phyloP scores from a whole-genome alignment of 306 rosid genomes.

The Neltuma alba region DNA sequence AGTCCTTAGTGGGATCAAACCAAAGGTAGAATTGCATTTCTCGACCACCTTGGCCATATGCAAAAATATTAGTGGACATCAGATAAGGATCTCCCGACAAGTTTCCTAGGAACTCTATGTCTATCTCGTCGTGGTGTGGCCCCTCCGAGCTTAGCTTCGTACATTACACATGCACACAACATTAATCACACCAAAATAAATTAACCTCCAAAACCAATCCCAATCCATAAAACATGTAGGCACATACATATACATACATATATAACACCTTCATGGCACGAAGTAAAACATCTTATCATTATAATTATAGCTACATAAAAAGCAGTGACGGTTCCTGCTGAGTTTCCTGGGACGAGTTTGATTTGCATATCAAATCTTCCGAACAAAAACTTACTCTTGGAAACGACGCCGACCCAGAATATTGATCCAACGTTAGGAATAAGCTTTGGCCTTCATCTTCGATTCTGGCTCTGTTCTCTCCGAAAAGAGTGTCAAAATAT shows the following conservation, averaged over 20 bases:
- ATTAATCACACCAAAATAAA: not conserved
- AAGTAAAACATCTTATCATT: no score
- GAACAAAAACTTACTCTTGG: slow-evolving; percentile 45
- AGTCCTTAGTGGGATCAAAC: slow-evolving; percentile 53
- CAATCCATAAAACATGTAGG: not conserved
- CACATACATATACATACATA: slow-evolving; percentile 13
- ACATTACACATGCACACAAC: not conserved
- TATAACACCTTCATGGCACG: no score
- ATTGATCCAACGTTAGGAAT: slow-evolving; percentile 45
- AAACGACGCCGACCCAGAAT: slow-evolving; percentile 47
- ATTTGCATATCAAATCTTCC: slow-evolving; percentile 54
- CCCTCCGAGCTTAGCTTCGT: slow-evolving; percentile 48
- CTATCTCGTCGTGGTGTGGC: slow-evolving; percentile 50
- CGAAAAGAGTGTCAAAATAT: slow-evolving; percentile 47
- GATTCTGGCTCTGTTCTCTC: slow-evolving; percentile 40
- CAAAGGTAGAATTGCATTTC: slow-evolving; percentile 54
- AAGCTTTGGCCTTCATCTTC: slow-evolving; percentile 40
- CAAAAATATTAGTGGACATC: slow-evolving; percentile 51
- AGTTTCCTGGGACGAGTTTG: slow-evolving; percentile 50
- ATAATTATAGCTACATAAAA: slow-evolving; percentile 45
- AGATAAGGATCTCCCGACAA: slow-evolving; percentile 52
- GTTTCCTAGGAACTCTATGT: slow-evolving; percentile 52
- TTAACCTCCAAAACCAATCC: not conserved
- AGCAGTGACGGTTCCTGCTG: slow-evolving; percentile 60
- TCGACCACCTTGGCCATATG: slow-evolving; percentile 47